Evolutionary conservation across 352 stramenopile genomes (phyloP), one percentile per base, ranked within the genome.

Genomic region (Phytophthora brassicae): DNA sequence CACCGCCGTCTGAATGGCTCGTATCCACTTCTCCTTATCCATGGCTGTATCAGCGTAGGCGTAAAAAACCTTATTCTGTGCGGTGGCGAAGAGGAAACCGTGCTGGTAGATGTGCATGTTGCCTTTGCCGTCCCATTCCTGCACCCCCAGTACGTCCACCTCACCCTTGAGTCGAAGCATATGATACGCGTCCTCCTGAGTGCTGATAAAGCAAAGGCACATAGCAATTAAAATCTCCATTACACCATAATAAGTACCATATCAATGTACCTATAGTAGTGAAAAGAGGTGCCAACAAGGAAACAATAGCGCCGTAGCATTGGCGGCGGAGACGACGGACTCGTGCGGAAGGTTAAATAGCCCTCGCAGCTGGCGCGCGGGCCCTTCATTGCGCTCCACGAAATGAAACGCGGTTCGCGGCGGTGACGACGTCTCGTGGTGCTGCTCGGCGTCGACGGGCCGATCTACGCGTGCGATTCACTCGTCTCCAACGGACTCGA

Each of bases 81-180:
- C 79, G 46, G 86, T 95, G 13, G 84, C 86, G 58, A 95, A 95
- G 7, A 97, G 61, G 55, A 97, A 95, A 4, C 89, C 89, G 62
- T 93, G 75, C 56, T 89, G 74, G 63, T 97, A 97, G 54, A 94
- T 95, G 77, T 95, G 86, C 81, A 94, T 95, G 66, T 95, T 95
- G 58, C 86, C 89, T 66, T 96, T 95, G 56, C 89, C 89, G 56
- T 97, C 89, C 89, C 89, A 97, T 54, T 96, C 86, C 65, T 95
- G 88, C 16, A 95, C 89, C 16, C 88, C 89, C 17, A 97, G 64
- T 26, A 96, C 86, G 61, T 96, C 86, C 20, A 94, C 88, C 50
- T 95, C 82, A 47, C 85, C 82, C 60, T 95, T 94, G 39, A 95
- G 70, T 6, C 83, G 81, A 56, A 95, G 77, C 81, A 94, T 92